phyloP scores from a whole-genome alignment of 345 rosid genomes.

The Brassica incana region DNA sequence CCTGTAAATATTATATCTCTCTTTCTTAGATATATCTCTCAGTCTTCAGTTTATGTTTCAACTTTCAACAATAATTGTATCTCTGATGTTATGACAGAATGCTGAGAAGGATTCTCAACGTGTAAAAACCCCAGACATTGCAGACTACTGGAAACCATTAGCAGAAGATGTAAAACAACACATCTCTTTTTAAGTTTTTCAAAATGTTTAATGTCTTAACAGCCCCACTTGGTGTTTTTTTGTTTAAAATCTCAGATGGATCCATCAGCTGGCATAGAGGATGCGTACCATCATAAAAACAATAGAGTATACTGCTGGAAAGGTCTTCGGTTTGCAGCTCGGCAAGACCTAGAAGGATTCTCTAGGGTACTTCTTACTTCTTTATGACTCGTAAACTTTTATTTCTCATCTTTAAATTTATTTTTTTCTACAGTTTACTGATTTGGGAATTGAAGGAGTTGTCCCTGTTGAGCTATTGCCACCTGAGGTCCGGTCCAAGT shows the following conservation, averaged over 20 bases:
- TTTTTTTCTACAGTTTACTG: slow-evolving; percentile 76
- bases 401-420: neutral
- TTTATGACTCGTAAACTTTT: neutral
- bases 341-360: slow-evolving; percentile 97
- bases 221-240: neutral
- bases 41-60: neutral
- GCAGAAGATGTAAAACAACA: slow-evolving; percentile 81
- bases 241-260: slow-evolving; percentile 66
- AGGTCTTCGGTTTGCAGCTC: slow-evolving; percentile 87
- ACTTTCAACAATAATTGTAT: slow-evolving; percentile 7
- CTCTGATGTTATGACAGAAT: slow-evolving; percentile 55
- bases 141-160: slow-evolving; percentile 94
- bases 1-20: slow-evolving; percentile 56
- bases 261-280: slow-evolving; percentile 88
- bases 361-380: slow-evolving; percentile 55
- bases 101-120: slow-evolving; percentile 88
- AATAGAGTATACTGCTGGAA: slow-evolving; percentile 98
- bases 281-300: slow-evolving; percentile 89
- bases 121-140: slow-evolving; percentile 79
- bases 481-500: slow-evolving; percentile 71
- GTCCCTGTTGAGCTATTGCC: slow-evolving; percentile 90
- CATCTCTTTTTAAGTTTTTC: neutral
- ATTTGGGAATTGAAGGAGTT: slow-evolving; percentile 92
- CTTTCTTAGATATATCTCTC: neutral
- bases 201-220: slow-evolving; percentile 10